Base-by-base conservation (phyloP, 2,329 filamentous ascomycete genomes). In the Madurella fahalii region DNA sequence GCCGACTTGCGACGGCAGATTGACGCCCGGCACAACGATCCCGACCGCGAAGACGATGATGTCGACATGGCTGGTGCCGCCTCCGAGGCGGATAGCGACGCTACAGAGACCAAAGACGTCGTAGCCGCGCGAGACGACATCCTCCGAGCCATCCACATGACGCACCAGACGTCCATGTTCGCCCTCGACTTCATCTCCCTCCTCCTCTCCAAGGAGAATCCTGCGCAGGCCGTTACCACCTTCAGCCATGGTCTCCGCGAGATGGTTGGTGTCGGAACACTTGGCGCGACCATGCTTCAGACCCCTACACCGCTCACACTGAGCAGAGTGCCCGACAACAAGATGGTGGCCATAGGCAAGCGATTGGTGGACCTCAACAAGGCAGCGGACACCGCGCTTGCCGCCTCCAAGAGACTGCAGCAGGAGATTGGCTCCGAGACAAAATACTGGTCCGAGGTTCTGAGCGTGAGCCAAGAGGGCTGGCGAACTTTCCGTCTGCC, bases 401-500 rank as follows among this genome's bases (percentile, higher is more conserved):
- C 83, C 9, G 86, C 91, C 4, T 87, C 89, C 0, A 77, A 80
- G 25, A 80, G 89, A 40, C 73, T 99, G 12, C 82, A 90, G 63
- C 81, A 80, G 11, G 92, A 96, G 68, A 87, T 95, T 34, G 79
- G 82, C 9, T 82, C 84, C 31, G 94, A 99, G 73, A 86, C 85
- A 2, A 86, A 81, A 63, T 99, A 95, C 70, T 99, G 94, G 94
- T 81, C 87, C 52, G 87, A 95, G 63, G 81, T 97, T 2, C 74
- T 95, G 45, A 82, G 84, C 9, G 84, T 97, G 43, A 90, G 87
- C 60, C 83, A 90, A 61, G 86, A 85, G 52, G 91, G 92, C 4
- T 99, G 94, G 93, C 86, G 88, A 17, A 76, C 97, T 16, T 93
- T 87, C 62, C 82, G 87, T 47, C 75, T 94, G 40, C 90, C 90